phyloP scores from a whole-genome alignment of 1,139 yeast genomes.

The Yamadazyma aaseri region DNA sequence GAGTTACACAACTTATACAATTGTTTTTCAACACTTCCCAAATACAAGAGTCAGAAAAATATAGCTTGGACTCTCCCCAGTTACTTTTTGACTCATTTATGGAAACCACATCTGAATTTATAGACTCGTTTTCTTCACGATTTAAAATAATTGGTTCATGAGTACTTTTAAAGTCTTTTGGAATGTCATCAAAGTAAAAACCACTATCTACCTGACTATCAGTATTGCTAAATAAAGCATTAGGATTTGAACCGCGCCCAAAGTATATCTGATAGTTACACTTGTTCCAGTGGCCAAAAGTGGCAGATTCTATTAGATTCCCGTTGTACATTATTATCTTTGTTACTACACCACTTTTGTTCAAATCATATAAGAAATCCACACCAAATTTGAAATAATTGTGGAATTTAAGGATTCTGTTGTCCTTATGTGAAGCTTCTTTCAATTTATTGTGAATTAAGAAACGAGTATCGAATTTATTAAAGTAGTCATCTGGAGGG shows the following conservation, averaged over 20 bases:
- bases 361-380: conserved; percentile 50
- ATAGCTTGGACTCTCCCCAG: conserved; percentile 56
- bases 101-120: conserved; percentile 33
- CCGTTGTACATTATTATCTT: conserved; percentile 48
- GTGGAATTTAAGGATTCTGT: conserved; percentile 40
- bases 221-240: conserved; percentile 12
- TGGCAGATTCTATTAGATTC: conserved; percentile 44
- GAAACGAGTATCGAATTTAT: conserved; percentile 46
- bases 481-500: conserved; percentile 55
- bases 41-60: conserved; percentile 46
- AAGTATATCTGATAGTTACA: conserved; percentile 37
- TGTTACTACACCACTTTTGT: conserved; percentile 26
- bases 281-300: conserved; percentile 50
- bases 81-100: conserved; percentile 20
- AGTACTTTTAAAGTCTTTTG: conserved; percentile 17
- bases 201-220: conserved; percentile 22
- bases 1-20: conserved; percentile 16
- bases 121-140: conserved; percentile 49
- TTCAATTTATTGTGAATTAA: conserved; percentile 37
- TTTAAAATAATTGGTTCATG: conserved; percentile 45
- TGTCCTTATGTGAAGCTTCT: conserved; percentile 8
- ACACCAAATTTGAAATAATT: conserved; percentile 55
- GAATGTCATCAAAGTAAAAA: conserved; percentile 36
- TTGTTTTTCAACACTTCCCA: conserved; percentile 48
- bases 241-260: conserved; percentile 7